Percentiles rank a stretch among this genome's conserved stretches.
phyloP scores from a whole-genome alignment of 2,329 filamentous ascomycete species.

The Cladosporium oxysporum region DNA sequence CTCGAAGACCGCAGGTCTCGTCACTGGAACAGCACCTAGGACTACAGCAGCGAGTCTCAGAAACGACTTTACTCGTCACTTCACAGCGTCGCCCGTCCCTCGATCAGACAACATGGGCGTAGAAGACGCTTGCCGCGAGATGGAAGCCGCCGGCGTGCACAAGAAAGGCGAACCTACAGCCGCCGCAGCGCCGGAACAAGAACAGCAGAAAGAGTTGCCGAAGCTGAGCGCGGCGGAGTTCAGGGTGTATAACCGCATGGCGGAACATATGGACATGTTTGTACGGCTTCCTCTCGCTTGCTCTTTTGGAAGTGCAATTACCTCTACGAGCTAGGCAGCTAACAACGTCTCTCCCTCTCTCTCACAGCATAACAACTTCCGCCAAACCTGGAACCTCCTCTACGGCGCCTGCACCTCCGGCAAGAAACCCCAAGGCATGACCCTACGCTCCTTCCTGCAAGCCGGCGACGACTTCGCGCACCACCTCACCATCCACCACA shows the following conservation, averaged over 20 bases:
- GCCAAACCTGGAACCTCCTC: slow-evolving; percentile 69
- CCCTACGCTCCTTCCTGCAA: slow-evolving; percentile 67
- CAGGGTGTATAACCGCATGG: slow-evolving; percentile 68
- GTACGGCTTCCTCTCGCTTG: slow-evolving; percentile 47
- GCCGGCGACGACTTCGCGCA: slow-evolving; percentile 69
- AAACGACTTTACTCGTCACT: background rate
- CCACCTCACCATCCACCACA: slow-evolving; percentile 74
- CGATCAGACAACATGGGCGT: slow-evolving; percentile 21
- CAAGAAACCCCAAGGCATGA: slow-evolving; percentile 64
- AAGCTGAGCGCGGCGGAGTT: slow-evolving; percentile 69
- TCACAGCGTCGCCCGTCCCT: background rate
- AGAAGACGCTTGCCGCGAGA: slow-evolving; percentile 30
- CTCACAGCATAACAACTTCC: slow-evolving; percentile 72
- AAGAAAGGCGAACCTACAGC: slow-evolving; percentile 26
- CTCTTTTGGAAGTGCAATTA: no score
- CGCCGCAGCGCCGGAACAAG: slow-evolving; percentile 23
- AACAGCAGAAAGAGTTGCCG: slow-evolving; percentile 48
- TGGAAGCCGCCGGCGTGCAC: slow-evolving; percentile 30
- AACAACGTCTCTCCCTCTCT: background rate
- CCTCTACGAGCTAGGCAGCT: background rate
- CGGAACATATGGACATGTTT: slow-evolving; percentile 74
- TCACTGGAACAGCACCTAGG: background rate
- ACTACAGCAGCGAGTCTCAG: background rate
- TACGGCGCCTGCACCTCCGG: slow-evolving; percentile 63
- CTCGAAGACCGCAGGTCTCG: background rate